phyloP scores from a whole-genome alignment of 495 filamentous ascomycete genomes.

The Neurospora sp. region DNA sequence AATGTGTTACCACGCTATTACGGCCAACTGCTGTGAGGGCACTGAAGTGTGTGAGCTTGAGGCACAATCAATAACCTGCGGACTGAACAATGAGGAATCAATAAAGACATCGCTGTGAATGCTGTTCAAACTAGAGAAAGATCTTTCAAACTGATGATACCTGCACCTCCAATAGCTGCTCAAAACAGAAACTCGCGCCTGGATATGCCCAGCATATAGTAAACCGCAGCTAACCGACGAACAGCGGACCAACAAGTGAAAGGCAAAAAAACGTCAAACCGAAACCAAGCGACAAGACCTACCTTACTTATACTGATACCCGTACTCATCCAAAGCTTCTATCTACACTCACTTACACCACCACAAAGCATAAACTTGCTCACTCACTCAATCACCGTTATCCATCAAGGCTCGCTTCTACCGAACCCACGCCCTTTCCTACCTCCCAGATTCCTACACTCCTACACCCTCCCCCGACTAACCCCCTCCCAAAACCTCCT shows the following conservation, averaged over 20 bases:
- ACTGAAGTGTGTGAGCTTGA: background rate
- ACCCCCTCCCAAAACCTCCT: conserved; percentile 43
- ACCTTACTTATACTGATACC: background rate
- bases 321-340: background rate
- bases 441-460: background rate
- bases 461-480: conserved; percentile 3
- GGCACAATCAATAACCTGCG: background rate
- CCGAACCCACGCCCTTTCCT: too few species aligned
- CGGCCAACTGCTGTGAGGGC: background rate
- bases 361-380: background rate
- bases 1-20: background rate
- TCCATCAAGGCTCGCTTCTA: too few species aligned
- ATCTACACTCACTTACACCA: background rate
- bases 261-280: background rate
- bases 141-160: too few species aligned
- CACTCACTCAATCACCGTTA: background rate
- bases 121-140: background rate
- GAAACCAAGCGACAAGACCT: background rate
- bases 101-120: background rate
- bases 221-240: background rate
- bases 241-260: background rate
- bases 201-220: background rate
- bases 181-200: background rate
- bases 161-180: background rate
- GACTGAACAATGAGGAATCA: background rate